Evolutionary conservation across 306 rosid genomes (phyloP).

Genomic region (Vicia villosa): DNA sequence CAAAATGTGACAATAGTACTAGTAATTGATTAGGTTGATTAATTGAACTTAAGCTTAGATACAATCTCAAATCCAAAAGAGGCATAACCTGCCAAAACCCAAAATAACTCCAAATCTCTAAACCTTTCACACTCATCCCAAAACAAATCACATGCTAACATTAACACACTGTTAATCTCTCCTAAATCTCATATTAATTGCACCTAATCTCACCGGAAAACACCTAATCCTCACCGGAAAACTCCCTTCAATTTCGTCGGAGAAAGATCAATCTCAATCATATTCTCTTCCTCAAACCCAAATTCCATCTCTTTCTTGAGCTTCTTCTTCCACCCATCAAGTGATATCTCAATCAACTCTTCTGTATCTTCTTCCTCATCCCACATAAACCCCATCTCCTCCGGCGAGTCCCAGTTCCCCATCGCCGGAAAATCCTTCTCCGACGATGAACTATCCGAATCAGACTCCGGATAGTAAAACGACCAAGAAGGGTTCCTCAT

Average conservation of each 20-base stretch:
- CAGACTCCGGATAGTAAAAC: constrained; percentile 76
- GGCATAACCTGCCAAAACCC: constrained; percentile 23
- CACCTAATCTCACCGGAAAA: constrained; percentile 48
- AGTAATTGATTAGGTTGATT: background rate
- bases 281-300: constrained; percentile 56
- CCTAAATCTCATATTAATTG: constrained; percentile 41
- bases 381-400: constrained; percentile 51
- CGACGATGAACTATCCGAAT: constrained; percentile 76
- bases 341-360: constrained; percentile 80
- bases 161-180: constrained; percentile 34
- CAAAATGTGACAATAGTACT: no score
- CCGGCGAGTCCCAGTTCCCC: constrained; percentile 58
- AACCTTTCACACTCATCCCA: constrained; percentile 33
- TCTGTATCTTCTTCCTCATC: constrained; percentile 85
- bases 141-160: constrained; percentile 33
- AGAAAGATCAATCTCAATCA: constrained; percentile 62
- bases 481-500: constrained; percentile 60
- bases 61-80: constrained; percentile 39
- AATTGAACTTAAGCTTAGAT: constrained; percentile 38
- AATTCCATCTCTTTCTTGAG: constrained; percentile 36
- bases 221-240: constrained; percentile 41
- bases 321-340: constrained; percentile 56
- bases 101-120: constrained; percentile 34
- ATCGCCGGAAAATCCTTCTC: constrained; percentile 45
- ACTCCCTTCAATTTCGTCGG: constrained; percentile 43